Evolutionary conservation across 352 stramenopile species (phyloP).

Genomic region (Salisapilia sapeloensis): DNA sequence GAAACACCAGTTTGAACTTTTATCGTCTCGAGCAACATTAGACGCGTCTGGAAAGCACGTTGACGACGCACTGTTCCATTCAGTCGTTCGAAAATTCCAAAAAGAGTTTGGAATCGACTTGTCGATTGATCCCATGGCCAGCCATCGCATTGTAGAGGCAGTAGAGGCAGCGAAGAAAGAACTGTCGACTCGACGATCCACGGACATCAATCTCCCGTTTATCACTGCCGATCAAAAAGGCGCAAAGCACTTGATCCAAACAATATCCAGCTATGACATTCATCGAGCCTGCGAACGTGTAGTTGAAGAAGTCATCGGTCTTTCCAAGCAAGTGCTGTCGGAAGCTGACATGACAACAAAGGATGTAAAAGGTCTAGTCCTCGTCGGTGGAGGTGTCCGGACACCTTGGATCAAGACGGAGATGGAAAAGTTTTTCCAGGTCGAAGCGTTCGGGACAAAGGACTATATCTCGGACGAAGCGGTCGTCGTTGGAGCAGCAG

Average conservation of each 20-base stretch:
- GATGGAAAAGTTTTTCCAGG: conserved; percentile 31
- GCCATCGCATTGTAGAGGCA: conserved; percentile 46
- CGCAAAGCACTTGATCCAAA: conserved; percentile 55
- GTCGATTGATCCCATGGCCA: conserved; percentile 48
- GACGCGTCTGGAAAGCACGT: conserved; percentile 20
- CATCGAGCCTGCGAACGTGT: conserved; percentile 19
- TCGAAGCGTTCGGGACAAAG: conserved; percentile 21
- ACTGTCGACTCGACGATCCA: conserved; percentile 27
- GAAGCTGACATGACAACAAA: conserved; percentile 13
- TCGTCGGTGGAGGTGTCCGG: conserved; percentile 33
- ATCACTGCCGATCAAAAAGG: conserved; percentile 52
- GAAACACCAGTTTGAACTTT: conserved; percentile 13
- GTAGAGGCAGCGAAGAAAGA: conserved; percentile 59
- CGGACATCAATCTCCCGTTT: conserved; percentile 59
- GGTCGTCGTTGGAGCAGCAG: conserved; percentile 32
- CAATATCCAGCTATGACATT: conserved; percentile 34
- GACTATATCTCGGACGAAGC: conserved; percentile 39
- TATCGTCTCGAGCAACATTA: conserved; percentile 15
- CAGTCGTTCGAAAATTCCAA: conserved; percentile 33
- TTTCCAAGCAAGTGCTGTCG: conserved; percentile 19
- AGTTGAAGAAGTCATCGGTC: conserved; percentile 8
- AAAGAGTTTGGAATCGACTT: conserved; percentile 41
- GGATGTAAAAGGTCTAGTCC: conserved; percentile 24
- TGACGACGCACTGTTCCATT: conserved; percentile 28
- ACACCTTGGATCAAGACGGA: conserved; percentile 28